phyloP scores from a whole-genome alignment of 2,329 filamentous ascomycete genomes.

The Mollisiaceae sp. region DNA sequence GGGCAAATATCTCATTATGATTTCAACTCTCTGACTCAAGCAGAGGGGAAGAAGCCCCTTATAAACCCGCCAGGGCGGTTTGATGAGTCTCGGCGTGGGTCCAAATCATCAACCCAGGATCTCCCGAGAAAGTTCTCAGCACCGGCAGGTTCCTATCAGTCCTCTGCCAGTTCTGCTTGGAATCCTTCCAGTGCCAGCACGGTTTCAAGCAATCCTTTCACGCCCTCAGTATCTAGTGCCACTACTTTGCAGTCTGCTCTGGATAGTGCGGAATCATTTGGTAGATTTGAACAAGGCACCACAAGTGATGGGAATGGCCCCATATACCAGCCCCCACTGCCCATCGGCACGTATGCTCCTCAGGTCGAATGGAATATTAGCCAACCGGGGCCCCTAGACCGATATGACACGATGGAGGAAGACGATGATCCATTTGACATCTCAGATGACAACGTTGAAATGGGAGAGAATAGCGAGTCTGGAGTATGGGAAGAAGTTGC shows the following conservation, averaged over 20 bases:
- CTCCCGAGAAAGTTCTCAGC: conserved; percentile 24
- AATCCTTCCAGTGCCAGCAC: conserved; percentile 12
- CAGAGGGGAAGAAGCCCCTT: conserved; percentile 13
- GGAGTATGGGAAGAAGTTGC: conserved; percentile 46
- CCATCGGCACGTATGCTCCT: background rate
- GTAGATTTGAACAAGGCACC: background rate
- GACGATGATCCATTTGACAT: conserved; percentile 52
- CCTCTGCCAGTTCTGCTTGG: conserved; percentile 18
- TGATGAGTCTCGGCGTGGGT: conserved; percentile 25
- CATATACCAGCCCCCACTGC: background rate
- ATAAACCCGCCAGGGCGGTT: conserved; percentile 25
- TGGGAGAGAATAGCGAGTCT: conserved; percentile 59
- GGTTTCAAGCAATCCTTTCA: background rate
- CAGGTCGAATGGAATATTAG: conserved; percentile 8
- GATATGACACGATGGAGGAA: conserved; percentile 22
- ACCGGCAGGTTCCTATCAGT: conserved; percentile 21
- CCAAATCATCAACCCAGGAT: conserved; percentile 10
- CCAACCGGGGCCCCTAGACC: background rate
- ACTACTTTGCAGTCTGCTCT: background rate
- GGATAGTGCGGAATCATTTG: background rate
- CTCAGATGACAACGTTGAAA: conserved; percentile 66
- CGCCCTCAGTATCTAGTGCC: background rate
- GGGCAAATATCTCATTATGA: conserved; percentile 34
- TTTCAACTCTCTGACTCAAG: conserved; percentile 34
- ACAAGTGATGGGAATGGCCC: background rate